Evolutionary conservation across 1,284 basidiomycete species (phyloP), one percentile per base, ranked within the genome.

Genomic region (Ustilago esculenta): DNA sequence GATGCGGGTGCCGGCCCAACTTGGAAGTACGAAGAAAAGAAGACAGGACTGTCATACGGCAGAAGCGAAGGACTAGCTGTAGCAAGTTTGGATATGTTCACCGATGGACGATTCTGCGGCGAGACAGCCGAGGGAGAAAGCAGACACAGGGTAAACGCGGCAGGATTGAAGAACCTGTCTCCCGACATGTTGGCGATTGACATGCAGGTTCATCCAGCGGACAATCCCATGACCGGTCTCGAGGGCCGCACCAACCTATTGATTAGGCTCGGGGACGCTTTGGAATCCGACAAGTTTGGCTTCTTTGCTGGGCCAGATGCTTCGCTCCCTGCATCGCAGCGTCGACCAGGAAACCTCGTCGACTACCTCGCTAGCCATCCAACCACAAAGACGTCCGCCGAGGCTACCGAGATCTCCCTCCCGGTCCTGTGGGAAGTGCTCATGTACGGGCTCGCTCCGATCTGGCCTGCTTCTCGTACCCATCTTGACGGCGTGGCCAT

Each of bases 11-110:
- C 94, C 0, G 94, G 94, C 0, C 89, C 88, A 64, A 82, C 83
- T 15, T 97, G 94, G 94, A 83, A 83, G 14, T 97, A 91, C 82
- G 85, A 84, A 11, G 93, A 95, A 71, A 82, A 84, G 10, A 76
- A 76, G 29, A 87, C 87, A 0, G 87, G 87, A 0, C 83, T 86
- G 75, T 84, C 83, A 9, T 94, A 91, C 76, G 84, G 85, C 17
- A 84, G 94, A 42, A 92, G 90, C 1, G 94, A 98, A 80, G 94
- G 94, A 0, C 84, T 98, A n/a, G 94, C 90, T 0, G 90, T 97
- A 5, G 94, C 93, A 0, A 92, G 90, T 74, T 84, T 92, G 43
- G 88, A 92, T 79, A 96, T 97, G 92, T 98, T 96, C 73, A 82
- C 37, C 5, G 40, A 43, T 1, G 67, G 67, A 7, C 34, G 67